Evolutionary conservation across 108 stramenopile species (phyloP).

Genomic region (Craspedostauros australis): DNA sequence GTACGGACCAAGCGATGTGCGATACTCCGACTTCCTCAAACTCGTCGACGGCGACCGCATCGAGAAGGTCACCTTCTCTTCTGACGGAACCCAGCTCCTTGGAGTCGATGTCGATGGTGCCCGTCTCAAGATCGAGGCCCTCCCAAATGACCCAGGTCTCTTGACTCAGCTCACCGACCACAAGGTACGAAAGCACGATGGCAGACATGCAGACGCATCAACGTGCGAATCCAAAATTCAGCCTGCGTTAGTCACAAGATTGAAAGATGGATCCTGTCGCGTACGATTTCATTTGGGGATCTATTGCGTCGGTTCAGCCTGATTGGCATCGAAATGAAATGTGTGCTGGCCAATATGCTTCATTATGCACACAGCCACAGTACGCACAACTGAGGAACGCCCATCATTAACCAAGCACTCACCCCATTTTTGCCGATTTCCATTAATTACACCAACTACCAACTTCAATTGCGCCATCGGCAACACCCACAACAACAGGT

Average conservation of each 20-base stretch:
- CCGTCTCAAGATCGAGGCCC: constrained; percentile 81
- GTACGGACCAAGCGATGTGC: constrained; percentile 44
- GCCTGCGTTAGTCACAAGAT: no score
- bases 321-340: no score
- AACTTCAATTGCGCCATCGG: background rate
- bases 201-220: no score
- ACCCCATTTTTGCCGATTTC: no score
- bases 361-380: background rate
- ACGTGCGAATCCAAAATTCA: no score
- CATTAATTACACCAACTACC: no score
- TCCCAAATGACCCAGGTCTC: constrained; percentile 93
- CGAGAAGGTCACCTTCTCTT: constrained; percentile 79
- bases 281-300: no score
- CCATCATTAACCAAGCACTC: no score
- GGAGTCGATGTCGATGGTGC: constrained; percentile 85
- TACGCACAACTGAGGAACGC: no score
- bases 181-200: no score
- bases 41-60: constrained; percentile 53
- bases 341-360: no score
- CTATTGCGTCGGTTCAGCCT: background rate
- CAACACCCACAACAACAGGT: constrained; percentile 30
- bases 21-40: constrained; percentile 71
- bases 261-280: no score
- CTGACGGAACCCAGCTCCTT: constrained; percentile 83
- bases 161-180: constrained; percentile 81